Base-by-base conservation (phyloP, 768 basidiomycete genomes). In the Rhodotorula kratochvilovae region DNA sequence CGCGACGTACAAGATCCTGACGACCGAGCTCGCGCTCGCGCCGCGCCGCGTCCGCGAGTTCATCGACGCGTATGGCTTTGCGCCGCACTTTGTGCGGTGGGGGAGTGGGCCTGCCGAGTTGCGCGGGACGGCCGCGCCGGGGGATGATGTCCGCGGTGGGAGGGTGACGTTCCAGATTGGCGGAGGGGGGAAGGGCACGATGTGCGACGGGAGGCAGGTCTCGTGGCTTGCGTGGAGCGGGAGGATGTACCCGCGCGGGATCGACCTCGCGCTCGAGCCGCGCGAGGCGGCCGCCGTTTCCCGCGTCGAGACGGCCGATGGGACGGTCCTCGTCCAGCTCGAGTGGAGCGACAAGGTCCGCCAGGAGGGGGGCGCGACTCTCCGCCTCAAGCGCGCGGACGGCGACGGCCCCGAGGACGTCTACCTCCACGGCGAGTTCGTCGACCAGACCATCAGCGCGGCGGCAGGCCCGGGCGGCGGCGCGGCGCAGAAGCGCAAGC, bases 361-460 rank as follows among this genome's bases (percentile, higher is more conserved):
- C 16, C 56, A 63, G 12, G 39, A 35, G 13, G 23, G 23, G 23
- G 70, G 70, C 3, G 70, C 57, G 42, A 39, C 21, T 1, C 39
- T 71, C 27, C 23, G 45, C 5, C 61, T 71, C 16, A 16, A 35
- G 29, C 31, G 39, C 35, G 61, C 56, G 6, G 42, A 63, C 16
- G 70, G 70, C 8, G 70, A 71, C 8, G 70, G 70, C 5, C 51
- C 70, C 2, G 70, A 71, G 33, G 70, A 71, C 51, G 63, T 71
- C 29, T 66, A 63, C 46, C 48, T 71, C 29, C 33, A 23, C 2
- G 70, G 70, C 36, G 66, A 63, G 43, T 71, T 67, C 51, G 51
- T 71, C 42, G 70, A 71, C 50, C 31, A 48, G 33, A 71, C 70
- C 13, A 65, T 71, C 33, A 57, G 17, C 33, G 55, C 51, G 7